A percentile compares a stretch with the other conserved stretches of the same genome.
These are phyloP conservation scores for Macadamia tetraphylla DNA, from an alignment of 164 flowering plant species.

Conservation along the genomic window DNA sequence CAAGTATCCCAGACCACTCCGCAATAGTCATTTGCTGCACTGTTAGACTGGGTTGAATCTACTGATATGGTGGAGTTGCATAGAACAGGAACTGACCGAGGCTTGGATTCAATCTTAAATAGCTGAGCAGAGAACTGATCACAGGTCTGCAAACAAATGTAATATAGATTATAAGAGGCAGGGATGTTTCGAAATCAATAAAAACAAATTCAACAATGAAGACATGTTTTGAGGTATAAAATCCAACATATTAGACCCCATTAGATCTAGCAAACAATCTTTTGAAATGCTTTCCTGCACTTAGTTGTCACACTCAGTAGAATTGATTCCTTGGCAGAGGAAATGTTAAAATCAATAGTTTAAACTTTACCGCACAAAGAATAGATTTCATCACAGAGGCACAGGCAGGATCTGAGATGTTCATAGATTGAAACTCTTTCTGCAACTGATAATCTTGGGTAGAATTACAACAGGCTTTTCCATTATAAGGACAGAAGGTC, in stretches of 20 bases:
- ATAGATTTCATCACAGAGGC: constrained; percentile 68
- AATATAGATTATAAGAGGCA: neutral
- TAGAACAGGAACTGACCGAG: constrained; percentile 57
- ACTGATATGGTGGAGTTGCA: constrained; percentile 63
- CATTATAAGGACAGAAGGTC: constrained; percentile 69
- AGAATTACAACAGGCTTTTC: constrained; percentile 61
- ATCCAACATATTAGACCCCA: neutral
- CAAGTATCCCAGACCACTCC: constrained; percentile 76
- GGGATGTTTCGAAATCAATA: neutral
- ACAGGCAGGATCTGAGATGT: constrained; percentile 62
- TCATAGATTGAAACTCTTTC: constrained; percentile 58
- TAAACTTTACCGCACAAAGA: constrained; percentile 64
- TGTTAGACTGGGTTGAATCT: constrained; percentile 43
- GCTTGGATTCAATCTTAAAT: constrained; percentile 32
- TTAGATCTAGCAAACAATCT: neutral
- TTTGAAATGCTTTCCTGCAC: no score
- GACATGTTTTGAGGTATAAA: neutral
- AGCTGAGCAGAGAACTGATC: constrained; percentile 79
- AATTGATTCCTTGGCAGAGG: no score
- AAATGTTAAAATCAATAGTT: neutral
- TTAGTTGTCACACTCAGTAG: no score
- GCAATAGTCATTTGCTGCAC: constrained; percentile 49
- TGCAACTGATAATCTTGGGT: constrained; percentile 27
- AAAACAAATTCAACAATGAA: neutral
- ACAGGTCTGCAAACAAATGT: constrained; percentile 50